These are phyloP conservation scores for Aegilops speltoides DNA, from an alignment of 176 grass and related monocot genomes.

Conservation along the genomic window DNA sequence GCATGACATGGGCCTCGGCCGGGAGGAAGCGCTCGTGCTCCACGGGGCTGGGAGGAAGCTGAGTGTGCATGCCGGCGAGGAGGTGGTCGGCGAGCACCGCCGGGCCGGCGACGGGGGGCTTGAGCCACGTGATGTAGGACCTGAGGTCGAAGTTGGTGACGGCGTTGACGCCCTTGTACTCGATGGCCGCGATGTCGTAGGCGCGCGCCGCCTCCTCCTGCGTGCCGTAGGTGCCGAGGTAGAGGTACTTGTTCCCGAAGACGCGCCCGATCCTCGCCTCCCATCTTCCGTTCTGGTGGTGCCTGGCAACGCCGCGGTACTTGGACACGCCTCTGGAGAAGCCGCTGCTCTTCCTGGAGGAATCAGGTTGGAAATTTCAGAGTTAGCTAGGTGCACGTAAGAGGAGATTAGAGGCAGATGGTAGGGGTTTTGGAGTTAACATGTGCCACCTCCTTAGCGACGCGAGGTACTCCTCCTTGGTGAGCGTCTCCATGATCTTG, in stretches of 20 bases:
- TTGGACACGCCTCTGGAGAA: constrained; percentile 74
- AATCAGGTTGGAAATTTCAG: neutral
- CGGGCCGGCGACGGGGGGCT: constrained; percentile 23
- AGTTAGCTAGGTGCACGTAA: no score
- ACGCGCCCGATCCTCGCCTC: constrained; percentile 74
- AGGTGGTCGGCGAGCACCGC: neutral
- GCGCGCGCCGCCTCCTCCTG: constrained; percentile 68
- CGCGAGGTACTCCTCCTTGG: constrained; percentile 74
- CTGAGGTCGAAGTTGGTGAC: constrained; percentile 79
- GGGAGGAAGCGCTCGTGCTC: constrained; percentile 25
- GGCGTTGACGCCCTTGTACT: constrained; percentile 69
- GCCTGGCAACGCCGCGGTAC: constrained; percentile 74
- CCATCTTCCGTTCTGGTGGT: constrained; percentile 80
- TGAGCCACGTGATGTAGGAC: constrained; percentile 75
- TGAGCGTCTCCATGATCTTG: constrained; percentile 67
- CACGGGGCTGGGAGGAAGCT: neutral
- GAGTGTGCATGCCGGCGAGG: constrained; percentile 11
- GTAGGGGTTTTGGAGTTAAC: neutral
- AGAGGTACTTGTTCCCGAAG: constrained; percentile 75
- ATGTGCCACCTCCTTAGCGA: constrained; percentile 47
- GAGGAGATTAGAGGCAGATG: neutral
- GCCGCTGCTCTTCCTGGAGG: constrained; percentile 62
- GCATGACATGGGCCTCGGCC: constrained; percentile 12
- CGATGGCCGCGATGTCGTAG: constrained; percentile 72
- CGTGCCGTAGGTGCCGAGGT: constrained; percentile 68